phyloP scores from a whole-genome alignment of 306 rosid species.

The Albizia julibrissin region DNA sequence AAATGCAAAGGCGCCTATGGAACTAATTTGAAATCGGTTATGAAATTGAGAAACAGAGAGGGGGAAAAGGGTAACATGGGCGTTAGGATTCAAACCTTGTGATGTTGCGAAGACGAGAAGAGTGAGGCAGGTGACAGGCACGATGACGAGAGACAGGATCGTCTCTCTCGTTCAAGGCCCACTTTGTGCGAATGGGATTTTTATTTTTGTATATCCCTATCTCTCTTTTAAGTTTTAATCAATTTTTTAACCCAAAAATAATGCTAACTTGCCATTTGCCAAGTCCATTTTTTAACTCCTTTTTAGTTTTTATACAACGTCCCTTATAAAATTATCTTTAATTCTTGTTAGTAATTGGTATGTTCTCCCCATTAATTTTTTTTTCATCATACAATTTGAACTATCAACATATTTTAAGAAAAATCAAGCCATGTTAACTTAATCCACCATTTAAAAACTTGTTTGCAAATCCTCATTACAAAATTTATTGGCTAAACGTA shows the following conservation, averaged over 20 bases:
- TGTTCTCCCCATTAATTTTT: too few species aligned
- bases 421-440: background rate
- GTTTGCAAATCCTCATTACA: too few species aligned
- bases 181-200: background rate
- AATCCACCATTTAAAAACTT: too few species aligned
- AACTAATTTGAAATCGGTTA: background rate
- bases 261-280: background rate
- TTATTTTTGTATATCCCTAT: background rate
- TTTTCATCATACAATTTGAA: background rate
- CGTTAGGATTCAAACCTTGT: constrained; percentile 5
- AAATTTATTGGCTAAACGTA: too few species aligned
- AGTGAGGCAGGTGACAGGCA: constrained; percentile 1
- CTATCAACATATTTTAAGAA: background rate
- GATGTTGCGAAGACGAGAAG: background rate
- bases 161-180: background rate
- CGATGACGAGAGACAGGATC: background rate
- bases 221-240: background rate
- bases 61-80: background rate
- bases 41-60: background rate
- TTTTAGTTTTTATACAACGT: too few species aligned
- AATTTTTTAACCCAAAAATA: background rate
- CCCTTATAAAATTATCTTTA: too few species aligned
- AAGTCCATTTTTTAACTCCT: too few species aligned
- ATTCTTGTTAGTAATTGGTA: background rate
- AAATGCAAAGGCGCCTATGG: background rate